Evolutionary conservation across 495 filamentous ascomycete genomes (phyloP).

Genomic region (Lepraria neglecta): DNA sequence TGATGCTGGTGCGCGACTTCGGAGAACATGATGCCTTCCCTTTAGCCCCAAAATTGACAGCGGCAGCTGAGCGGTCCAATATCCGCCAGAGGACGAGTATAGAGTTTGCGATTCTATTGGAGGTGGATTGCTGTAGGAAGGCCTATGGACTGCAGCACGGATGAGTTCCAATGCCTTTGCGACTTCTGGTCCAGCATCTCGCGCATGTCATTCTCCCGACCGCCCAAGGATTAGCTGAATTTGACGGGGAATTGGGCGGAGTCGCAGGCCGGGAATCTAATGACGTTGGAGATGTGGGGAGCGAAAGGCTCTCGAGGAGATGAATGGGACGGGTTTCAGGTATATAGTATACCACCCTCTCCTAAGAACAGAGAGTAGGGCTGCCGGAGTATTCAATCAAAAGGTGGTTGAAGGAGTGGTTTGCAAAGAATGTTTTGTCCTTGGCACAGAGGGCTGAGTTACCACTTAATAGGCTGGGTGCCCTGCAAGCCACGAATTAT

Average conservation of each 20-base stretch:
- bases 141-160: slow-evolving; percentile 20
- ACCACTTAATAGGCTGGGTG: background rate
- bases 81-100: slow-evolving; percentile 13
- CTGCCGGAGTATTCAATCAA: slow-evolving; percentile 1
- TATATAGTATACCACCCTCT: background rate
- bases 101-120: slow-evolving; percentile 12
- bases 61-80: slow-evolving; percentile 20
- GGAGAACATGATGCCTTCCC: slow-evolving; percentile 22
- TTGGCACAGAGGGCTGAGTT: too few species aligned
- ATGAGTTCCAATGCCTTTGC: slow-evolving; percentile 35
- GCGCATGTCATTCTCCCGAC: slow-evolving; percentile 24
- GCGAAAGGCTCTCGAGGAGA: too few species aligned
- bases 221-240: slow-evolving; percentile 12
- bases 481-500: slow-evolving; percentile 1
- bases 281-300: slow-evolving; percentile 1
- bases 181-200: slow-evolving; percentile 29
- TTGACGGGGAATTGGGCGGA: slow-evolving; percentile 6
- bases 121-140: slow-evolving; percentile 2
- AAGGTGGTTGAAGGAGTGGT: background rate
- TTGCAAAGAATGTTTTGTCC: background rate
- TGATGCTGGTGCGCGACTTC: slow-evolving; percentile 24
- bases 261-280: slow-evolving; percentile 6
- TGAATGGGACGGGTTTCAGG: background rate
- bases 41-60: slow-evolving; percentile 19
- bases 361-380: background rate